Evolutionary conservation across 148 eudicot species (phyloP).

Genomic region (Vaccinium macrocarpon): DNA sequence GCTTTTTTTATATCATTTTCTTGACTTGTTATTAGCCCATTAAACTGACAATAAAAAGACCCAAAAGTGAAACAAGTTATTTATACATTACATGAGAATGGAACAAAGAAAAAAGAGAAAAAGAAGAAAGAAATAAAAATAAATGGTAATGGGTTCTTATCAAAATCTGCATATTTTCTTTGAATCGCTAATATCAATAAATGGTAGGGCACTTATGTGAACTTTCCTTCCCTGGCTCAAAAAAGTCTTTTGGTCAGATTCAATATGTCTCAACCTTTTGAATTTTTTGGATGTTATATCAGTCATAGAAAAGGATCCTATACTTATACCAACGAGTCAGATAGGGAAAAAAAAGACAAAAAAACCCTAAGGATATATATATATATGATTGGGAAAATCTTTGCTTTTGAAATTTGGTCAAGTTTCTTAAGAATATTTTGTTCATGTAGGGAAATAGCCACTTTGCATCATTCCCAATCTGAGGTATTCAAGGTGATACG

Average conservation of each 20-base stretch:
- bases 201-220: slow-evolving; percentile 26
- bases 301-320: slow-evolving; percentile 7
- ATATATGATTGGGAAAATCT: slow-evolving; percentile 12
- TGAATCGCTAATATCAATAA: slow-evolving; percentile 17
- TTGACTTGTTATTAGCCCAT: no score
- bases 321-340: neutral
- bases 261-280: slow-evolving; percentile 40
- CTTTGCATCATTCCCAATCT: slow-evolving; percentile 3
- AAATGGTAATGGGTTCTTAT: slow-evolving; percentile 31
- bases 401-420: slow-evolving; percentile 16
- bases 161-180: slow-evolving; percentile 26
- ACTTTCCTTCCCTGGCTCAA: slow-evolving; percentile 17
- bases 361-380: neutral
- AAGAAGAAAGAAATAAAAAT: neutral
- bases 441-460: slow-evolving; percentile 3
- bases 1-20: no score
- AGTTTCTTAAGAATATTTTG: slow-evolving; percentile 13
- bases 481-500: slow-evolving; percentile 15
- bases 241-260: slow-evolving; percentile 45
- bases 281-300: neutral
- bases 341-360: neutral
- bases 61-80: neutral
- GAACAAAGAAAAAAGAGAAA: slow-evolving; percentile 22
- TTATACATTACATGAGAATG: neutral
- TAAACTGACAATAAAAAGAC: no score